Evolutionary conservation across 768 basidiomycete genomes (phyloP), one percentile per base, ranked within the genome.

Genomic region (Coprinopsis marcescibilis): DNA sequence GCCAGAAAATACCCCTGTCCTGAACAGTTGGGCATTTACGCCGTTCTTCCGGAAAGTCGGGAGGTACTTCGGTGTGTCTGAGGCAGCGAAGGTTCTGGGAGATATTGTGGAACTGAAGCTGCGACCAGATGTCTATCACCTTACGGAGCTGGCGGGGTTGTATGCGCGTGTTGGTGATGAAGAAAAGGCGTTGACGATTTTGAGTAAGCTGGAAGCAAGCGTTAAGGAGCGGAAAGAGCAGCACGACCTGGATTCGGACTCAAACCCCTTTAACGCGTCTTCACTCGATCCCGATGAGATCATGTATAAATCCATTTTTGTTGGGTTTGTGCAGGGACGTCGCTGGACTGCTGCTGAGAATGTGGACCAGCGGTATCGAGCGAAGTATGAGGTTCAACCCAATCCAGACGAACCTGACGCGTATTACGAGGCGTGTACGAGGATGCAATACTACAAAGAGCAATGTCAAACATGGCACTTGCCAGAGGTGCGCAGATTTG

Each of bases 41-140:
- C 71, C 78, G 0, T 85, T 85, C 57, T 60, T 83, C 32, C 58
- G 63, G 27, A 59, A 58, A 15, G 63, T 78, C 53, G 66, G 68
- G 42, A 45, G 52, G 3, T 42, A 56, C 3, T 52, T 50, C 23
- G 64, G 68, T 1, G 56, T 69, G 0, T 38, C 54, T 3, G 56
- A 58, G 23, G 76, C 73, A 0, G 55, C 64, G 0, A 49, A 53
- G 17, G 65, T 83, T 15, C 42, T 85, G 30, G 52, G 52, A n/a
- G 80, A 84, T 55, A 82, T 85, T 78, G 37, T 66, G 3, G 42
- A 54, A 5, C 55, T 73, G 0, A 73, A 72, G 3, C 51, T 85
- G 23, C 43, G 55, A 4, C 81, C 81, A 0, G 61, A 60, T 19
- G 54, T 69, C 5, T 59, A 72, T n/a, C 72, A 77, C 29, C 73